Percentiles rank a stretch among this genome's conserved stretches.
These are phyloP conservation scores for Hypoxylon crocopeplum DNA, from an alignment of 495 filamentous ascomycete genomes.

Conservation along the genomic window DNA sequence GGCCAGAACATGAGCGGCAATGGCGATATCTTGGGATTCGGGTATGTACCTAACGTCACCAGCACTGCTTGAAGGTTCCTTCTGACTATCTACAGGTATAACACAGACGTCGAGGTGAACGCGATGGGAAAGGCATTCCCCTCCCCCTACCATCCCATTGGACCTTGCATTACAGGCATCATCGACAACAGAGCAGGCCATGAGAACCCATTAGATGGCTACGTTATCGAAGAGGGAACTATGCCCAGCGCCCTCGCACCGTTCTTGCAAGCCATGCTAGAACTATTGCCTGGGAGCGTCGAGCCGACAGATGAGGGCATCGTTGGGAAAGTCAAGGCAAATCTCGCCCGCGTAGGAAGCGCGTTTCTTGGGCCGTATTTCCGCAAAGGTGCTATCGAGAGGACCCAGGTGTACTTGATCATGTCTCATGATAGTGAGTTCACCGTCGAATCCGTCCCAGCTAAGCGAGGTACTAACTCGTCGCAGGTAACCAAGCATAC, in stretches of 20 bases:
- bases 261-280: conserved; percentile 64
- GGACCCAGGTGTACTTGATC: conserved; percentile 70
- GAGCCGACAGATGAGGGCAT: conserved; percentile 48
- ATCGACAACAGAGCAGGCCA: conserved; percentile 64
- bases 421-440: conserved; percentile 70
- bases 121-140: conserved; percentile 58
- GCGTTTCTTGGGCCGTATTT: conserved; percentile 64
- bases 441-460: background rate
- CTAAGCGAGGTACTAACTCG: conserved; percentile 5
- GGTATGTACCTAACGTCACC: conserved; percentile 42
- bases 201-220: conserved; percentile 66
- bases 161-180: conserved; percentile 68
- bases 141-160: conserved; percentile 59
- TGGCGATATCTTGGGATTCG: conserved; percentile 70
- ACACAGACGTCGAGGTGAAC: conserved; percentile 62
- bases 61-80: background rate
- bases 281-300: conserved; percentile 59
- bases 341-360: conserved; percentile 57
- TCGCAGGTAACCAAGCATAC: conserved; percentile 61
- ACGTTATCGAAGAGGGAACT: conserved; percentile 70
- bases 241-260: conserved; percentile 63
- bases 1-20: conserved; percentile 72
- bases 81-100: conserved; percentile 55
- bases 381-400: conserved; percentile 59
- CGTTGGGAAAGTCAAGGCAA: conserved; percentile 49